Base-by-base conservation (phyloP, 345 rosid species). In the Brassica juncea region DNA sequence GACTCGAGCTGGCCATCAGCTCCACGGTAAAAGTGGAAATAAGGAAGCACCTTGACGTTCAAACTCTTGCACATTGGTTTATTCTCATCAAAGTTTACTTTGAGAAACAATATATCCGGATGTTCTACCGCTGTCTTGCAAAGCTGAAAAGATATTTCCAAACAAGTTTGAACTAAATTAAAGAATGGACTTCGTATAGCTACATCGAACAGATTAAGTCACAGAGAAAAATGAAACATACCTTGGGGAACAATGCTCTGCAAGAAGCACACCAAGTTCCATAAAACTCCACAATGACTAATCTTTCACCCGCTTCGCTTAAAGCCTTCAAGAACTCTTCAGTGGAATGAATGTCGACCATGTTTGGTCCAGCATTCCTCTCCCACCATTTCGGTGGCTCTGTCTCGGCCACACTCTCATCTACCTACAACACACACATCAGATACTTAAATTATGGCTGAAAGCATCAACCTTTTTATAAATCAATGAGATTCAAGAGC, bases 211-310 rank as follows among this genome's bases (percentile, higher is more conserved):
- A 32, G 9, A 75, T 5, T n/a, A 35, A 62, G 27, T 19, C 47
- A 62, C 12, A 21, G 15, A 64, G 16, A 21, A 47, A 39, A 25
- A 4, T 42, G 32, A 9, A 19, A 77, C 67, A 71, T 73, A 88
- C 97, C 93, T 88, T 91, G 3, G 97, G 97, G 82, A 88, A 93
- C 62, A 93, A 83, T 71, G 98, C 97, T 77, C 91, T 87, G 78
- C 98, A 93, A 72, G 97, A 93, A 64, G 97, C 98, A 83, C 98
- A 93, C 98, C 98, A 93, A 32, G 98, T 91, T 78, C 98, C 98
- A 85, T 93, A 93, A 85, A 93, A 93, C 75, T 93, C 98, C 58
- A 93, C 97, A 82, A 93, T 91, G 49, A 93, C 98, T 86, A 93
- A 82, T 85, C 86, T 91, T 73, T 93, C 93, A 4, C 90, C 91